Conservation (phyloP, 129 eudicot genomes). For the Ambrosia trifida region DNA sequence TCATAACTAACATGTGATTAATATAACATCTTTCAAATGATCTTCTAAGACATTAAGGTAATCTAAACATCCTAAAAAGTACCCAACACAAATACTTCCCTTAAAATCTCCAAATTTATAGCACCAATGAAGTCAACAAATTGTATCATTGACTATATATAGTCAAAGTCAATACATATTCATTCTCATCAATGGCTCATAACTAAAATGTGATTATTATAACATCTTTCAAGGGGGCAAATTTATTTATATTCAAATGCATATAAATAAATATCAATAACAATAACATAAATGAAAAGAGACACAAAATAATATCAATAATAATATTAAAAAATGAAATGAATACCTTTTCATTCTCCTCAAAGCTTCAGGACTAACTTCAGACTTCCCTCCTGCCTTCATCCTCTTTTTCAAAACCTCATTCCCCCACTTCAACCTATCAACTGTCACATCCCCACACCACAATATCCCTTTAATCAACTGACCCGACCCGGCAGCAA, state of each 20-base stretch:
- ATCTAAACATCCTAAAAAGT: no score
- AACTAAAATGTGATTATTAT: no score
- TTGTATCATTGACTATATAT: no score
- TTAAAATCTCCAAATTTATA: no score
- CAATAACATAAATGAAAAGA: neutral
- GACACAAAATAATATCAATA: neutral
- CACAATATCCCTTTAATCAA: slow-evolving; percentile 90
- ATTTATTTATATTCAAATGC: neutral
- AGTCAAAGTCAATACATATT: no score
- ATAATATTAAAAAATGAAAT: slow-evolving; percentile 4
- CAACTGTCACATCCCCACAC: slow-evolving; percentile 97
- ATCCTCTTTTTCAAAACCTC: slow-evolving; percentile 59
- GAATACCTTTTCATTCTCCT: slow-evolving; percentile 71
- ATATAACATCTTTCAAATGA: no score
- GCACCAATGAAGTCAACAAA: no score
- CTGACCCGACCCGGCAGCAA: slow-evolving; percentile 85
- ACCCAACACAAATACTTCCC: no score
- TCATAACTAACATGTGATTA: no score
- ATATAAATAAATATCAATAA: no score
- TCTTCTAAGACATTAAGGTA: no score
- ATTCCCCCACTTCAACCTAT: slow-evolving; percentile 85
- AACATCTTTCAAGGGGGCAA: neutral
- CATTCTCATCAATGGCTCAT: no score
- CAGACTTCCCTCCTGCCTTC: slow-evolving; percentile 35
- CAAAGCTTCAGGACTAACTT: slow-evolving; percentile 63